Evolutionary conservation across 2,329 filamentous ascomycete species (phyloP), one percentile per base, ranked within the genome.

Genomic region (Paecilomyces variotii): DNA sequence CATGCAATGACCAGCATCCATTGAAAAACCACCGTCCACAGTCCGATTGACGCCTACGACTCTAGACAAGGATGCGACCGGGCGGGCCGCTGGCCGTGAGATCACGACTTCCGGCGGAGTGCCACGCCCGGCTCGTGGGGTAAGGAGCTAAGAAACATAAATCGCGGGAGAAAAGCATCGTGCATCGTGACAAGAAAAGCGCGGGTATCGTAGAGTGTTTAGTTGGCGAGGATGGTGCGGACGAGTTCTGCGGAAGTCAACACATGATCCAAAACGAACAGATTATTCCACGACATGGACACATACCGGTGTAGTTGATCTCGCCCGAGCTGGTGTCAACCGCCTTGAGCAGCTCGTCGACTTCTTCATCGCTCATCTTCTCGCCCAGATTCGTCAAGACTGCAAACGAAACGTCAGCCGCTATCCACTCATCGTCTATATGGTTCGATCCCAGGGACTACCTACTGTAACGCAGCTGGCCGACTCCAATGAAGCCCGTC

Each of bases 331-430:
- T 94, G 61, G 92, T 96, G 74, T 99, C 94, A 64, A 97, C 93
- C 0, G 92, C 91, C 87, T 97, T 99, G 76, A 99, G 87, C 72
- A 99, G 84, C 83, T 99, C 94, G 75, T 97, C 93, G 54, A 99
- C 94, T 82, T 99, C 94, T 64, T 97, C 94, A 70, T 99, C 93
- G 62, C 89, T 90, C 91, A 99, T 97, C 84, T 97, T 97, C 87
- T 99, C 94, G 70, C 94, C 94, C 69, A 99, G 79, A 75, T 97
- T 97, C 59, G 94, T 99, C 71, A 99, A 79, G 74, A 99, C 93
- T 82, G 57, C 19, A 19, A 24, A 19, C 39, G 7, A 45, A 19
- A 45, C n/a, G 39, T 45, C 53, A 34, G 10, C 49, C 39, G 30
- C 62, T 32, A 60, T 58, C 35, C 54, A 56, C 50, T 30, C 2